Percentiles rank a stretch among this genome's conserved stretches.
Evolutionary conservation across 2,329 filamentous ascomycete species (phyloP).

Genomic region (Aspergillus sp.): DNA sequence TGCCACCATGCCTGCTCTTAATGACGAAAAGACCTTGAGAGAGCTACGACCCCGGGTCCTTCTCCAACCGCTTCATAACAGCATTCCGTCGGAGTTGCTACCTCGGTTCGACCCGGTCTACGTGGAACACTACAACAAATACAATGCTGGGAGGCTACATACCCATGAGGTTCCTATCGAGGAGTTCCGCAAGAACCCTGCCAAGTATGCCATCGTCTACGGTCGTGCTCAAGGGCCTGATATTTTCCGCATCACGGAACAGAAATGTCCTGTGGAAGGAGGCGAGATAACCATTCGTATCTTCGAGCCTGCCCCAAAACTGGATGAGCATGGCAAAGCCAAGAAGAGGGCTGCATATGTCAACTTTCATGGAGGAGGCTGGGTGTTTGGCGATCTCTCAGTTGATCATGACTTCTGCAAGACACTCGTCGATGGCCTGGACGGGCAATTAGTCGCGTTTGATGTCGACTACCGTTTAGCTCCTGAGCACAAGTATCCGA

Average conservation of each 20-base stretch:
- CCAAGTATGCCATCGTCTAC: constrained; percentile 41
- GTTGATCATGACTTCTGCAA: constrained; percentile 47
- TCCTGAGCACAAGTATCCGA: constrained; percentile 42
- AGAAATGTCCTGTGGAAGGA: constrained; percentile 42
- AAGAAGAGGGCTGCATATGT: constrained; percentile 43
- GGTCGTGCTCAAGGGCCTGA: constrained; percentile 41
- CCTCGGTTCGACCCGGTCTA: constrained; percentile 45
- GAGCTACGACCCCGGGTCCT: constrained; percentile 25
- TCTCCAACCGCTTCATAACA: constrained; percentile 44
- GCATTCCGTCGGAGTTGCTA: constrained; percentile 41
- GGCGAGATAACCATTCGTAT: constrained; percentile 45
- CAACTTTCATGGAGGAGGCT: constrained; percentile 46
- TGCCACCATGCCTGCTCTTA: constrained; percentile 15
- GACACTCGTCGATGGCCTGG: constrained; percentile 38
- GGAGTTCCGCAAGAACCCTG: constrained; percentile 41
- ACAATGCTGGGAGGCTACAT: constrained; percentile 44
- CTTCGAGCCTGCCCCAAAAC: constrained; percentile 37
- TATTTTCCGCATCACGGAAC: constrained; percentile 42
- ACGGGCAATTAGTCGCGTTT: constrained; percentile 44
- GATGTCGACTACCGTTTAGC: constrained; percentile 49
- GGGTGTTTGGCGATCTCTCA: constrained; percentile 46
- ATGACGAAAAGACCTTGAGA: constrained; percentile 24
- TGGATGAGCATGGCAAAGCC: constrained; percentile 26
- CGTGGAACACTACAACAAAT: constrained; percentile 45
- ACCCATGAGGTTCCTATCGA: constrained; percentile 47